These are phyloP conservation scores for Fusarium oligoseptatum DNA, from an alignment of 2,329 filamentous ascomycete genomes.

Conservation along the genomic window DNA sequence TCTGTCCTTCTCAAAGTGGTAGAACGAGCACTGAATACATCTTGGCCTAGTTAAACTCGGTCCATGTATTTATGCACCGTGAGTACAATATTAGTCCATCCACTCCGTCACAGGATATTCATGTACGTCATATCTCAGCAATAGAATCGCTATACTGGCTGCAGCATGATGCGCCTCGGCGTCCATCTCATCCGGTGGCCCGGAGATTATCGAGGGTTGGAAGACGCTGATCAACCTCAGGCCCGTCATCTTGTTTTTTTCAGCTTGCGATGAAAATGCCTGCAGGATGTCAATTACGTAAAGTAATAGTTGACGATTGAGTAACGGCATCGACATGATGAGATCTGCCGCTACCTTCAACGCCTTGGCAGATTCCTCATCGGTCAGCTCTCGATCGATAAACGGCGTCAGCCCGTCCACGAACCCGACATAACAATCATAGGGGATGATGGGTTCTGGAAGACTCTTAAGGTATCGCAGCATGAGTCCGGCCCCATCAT, in stretches of 20 bases:
- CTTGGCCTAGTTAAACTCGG: too few species aligned
- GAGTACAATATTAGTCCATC: too few species aligned
- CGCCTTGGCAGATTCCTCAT: neutral
- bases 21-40: too few species aligned
- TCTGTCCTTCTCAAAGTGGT: too few species aligned
- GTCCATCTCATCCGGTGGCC: neutral
- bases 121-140: neutral
- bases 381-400: neutral
- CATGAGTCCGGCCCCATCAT: conserved; percentile 9
- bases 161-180: neutral
- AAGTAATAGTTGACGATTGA: neutral
- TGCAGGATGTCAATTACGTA: too few species aligned
- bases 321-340: neutral
- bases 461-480: conserved; percentile 15
- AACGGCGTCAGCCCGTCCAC: neutral
- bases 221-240: neutral
- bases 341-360: neutral
- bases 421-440: neutral
- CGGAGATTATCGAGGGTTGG: neutral
- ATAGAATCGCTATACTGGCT: neutral
- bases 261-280: too few species aligned
- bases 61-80: too few species aligned
- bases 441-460: conserved; percentile 1
- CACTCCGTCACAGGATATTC: too few species aligned
- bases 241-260: neutral